phyloP scores from a whole-genome alignment of 345 rosid genomes.

The Pugionium cornutum region DNA sequence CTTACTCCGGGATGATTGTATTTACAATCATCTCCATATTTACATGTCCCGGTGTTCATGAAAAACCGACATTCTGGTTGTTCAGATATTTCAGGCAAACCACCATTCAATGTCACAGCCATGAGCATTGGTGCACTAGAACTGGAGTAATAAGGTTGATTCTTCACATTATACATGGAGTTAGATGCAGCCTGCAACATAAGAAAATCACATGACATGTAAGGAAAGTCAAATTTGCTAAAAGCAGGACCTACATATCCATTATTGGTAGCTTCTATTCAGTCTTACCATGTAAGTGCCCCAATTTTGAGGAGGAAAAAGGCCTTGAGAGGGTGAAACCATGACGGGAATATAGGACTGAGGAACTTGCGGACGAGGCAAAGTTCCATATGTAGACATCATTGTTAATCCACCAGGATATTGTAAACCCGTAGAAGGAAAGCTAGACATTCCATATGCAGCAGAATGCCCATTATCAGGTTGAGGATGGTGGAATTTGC shows the following conservation, averaged over 20 bases:
- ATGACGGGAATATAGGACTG: slow-evolving; percentile 60
- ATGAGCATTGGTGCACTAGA: slow-evolving; percentile 44
- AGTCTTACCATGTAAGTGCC: slow-evolving; percentile 63
- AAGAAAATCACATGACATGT: slow-evolving; percentile 13
- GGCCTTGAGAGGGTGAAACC: slow-evolving; percentile 64
- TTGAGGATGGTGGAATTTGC: slow-evolving; percentile 89
- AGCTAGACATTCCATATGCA: slow-evolving; percentile 47
- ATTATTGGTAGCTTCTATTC: neutral
- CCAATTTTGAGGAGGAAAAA: slow-evolving; percentile 66
- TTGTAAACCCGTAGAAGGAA: slow-evolving; percentile 56
- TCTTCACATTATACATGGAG: slow-evolving; percentile 48
- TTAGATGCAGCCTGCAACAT: slow-evolving; percentile 50
- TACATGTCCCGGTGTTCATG: slow-evolving; percentile 78
- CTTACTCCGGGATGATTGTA: slow-evolving; percentile 71
- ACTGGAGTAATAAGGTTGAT: slow-evolving; percentile 49
- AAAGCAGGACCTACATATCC: neutral
- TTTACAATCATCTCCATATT: slow-evolving; percentile 79
- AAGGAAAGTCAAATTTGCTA: neutral
- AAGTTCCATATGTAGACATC: slow-evolving; percentile 58
- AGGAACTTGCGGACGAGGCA: slow-evolving; percentile 55
- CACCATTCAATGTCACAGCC: slow-evolving; percentile 36
- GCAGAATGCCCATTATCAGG: slow-evolving; percentile 54
- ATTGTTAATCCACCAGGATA: slow-evolving; percentile 59
- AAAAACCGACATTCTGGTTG: slow-evolving; percentile 73
- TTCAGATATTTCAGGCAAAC: slow-evolving; percentile 62